Base-by-base conservation (phyloP, 106 monocot species). In the Acanthochlamys bracteata region DNA sequence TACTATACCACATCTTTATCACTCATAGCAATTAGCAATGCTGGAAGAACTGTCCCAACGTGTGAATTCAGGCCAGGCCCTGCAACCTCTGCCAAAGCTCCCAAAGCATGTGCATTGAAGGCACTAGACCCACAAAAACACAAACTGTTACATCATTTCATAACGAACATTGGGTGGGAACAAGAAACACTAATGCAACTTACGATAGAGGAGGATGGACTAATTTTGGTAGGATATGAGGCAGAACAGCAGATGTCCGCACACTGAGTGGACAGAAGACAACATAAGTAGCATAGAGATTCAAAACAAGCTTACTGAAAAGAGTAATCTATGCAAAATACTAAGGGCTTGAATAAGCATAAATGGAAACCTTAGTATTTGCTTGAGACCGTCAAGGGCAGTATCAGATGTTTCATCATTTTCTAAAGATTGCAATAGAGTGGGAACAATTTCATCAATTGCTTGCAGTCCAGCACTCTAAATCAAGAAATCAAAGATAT, bases 401-500 rank as follows among this genome's bases (percentile, higher is more conserved):
- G 84, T 98, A 62, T 85, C 83, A 63, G 91, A 85, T 17, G 83
- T 85, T 61, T 81, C 83, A 64, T 85, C 81, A 76, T 92, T 85
- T 76, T 98, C 91, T 49, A 98, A 79, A 24, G 92, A 73, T 39
- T 70, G 83, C 47, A 92, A 71, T 12, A 98, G 75, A 19, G 92
- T 98, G 17, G 91, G 98, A 33, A 98, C 80, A 66, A 98, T 98
- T 65, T 98, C 98, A 76, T 98, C 98, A 77, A 98, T 89, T 24
- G 98, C 98, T 89, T 92, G 98, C 98, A 98, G 71, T 68, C 91
- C 98, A 79, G 98, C 88, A 69, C 85, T 89, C 91, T 98, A 74
- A 39, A 75, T 46, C 25, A 83, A 24, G n/a, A n/a, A n/a, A n/a
- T n/a, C n/a, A n/a, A n/a, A n/a, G n/a, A n/a, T n/a, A n/a, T n/a